phyloP scores from a whole-genome alignment of 179 eudicot genomes.

The Beta corolliflora region DNA sequence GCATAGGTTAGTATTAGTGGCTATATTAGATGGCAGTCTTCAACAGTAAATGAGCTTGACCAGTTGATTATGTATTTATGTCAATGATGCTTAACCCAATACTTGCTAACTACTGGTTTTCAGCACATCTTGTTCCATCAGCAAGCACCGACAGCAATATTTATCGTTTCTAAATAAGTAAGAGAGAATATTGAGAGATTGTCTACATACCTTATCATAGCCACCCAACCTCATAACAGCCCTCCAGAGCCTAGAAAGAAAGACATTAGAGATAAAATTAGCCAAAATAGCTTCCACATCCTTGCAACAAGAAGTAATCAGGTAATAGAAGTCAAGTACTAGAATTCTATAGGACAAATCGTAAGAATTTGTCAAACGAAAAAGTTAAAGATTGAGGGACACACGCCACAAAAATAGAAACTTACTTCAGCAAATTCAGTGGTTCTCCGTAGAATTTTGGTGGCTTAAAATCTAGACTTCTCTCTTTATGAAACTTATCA shows the following conservation, averaged over 20 bases:
- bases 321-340: constrained; percentile 2
- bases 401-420: neutral
- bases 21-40: neutral
- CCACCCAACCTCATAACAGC: constrained; percentile 83
- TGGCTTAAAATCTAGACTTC: constrained; percentile 75
- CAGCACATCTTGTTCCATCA: neutral
- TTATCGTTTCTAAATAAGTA: neutral
- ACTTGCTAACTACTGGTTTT: neutral
- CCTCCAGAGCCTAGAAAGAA: constrained; percentile 63
- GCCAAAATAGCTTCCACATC: neutral
- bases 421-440: constrained; percentile 76
- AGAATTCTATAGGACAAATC: neutral
- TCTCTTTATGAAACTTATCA: constrained; percentile 68
- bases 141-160: neutral
- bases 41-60: neutral
- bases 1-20: neutral
- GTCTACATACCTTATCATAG: constrained; percentile 72
- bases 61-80: neutral
- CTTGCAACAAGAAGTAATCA: neutral
- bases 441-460: constrained; percentile 90
- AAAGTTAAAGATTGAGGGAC: neutral
- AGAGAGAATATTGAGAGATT: neutral
- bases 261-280: constrained; percentile 2
- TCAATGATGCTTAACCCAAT: neutral
- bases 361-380: neutral